Evolutionary conservation across 1,139 yeast genomes (phyloP), one percentile per base, ranked within the genome.

Genomic region (Sporopachydermia cereana): DNA sequence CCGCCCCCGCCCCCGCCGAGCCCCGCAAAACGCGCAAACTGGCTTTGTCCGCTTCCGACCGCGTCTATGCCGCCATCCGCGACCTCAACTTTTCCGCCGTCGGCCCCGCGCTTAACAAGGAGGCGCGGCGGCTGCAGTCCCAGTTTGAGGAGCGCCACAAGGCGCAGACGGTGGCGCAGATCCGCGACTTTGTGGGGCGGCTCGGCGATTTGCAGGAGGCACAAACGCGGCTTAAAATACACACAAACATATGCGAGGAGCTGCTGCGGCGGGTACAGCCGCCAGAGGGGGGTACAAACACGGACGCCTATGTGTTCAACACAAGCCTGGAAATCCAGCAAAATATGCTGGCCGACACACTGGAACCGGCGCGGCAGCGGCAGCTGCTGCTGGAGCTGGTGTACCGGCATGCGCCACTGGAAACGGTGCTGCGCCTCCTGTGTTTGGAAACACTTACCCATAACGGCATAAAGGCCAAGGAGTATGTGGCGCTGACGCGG

Each of bases 21-120:
- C 36, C 41, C 46, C 30, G 17, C 47, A 47, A 30, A 45, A 47
- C 46, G 39, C 56, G 49, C 63, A 71, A 57, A 52, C 61, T 54
- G 58, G 62, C 53, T 48, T 66, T 52, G 57, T 51, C 61, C 2
- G 56, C 51, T 3, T 46, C 50, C 17, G 76, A 71, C 49, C 61
- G 60, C 2, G 57, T 75, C 21, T 71, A 72, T 59, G 60, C 67
- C 17, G 68, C 72, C 17, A 66, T 88, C 21, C 74, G 78, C 52
- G 77, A 79, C 56, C 64, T 78, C 48, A 88, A 88, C 55, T 89
- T 91, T 61, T 83, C 94, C 1, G 72, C 79, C 18, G 81, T 89
- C 34, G 96, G 96, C 2, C 72, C 77, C 17, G 71, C 72, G 30
- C 69, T 91, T 42, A 88, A 86, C 59, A 63, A 68, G 39, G 67